Conservation (phyloP, 306 rosid genomes). For the Cucurbita pepo region DNA sequence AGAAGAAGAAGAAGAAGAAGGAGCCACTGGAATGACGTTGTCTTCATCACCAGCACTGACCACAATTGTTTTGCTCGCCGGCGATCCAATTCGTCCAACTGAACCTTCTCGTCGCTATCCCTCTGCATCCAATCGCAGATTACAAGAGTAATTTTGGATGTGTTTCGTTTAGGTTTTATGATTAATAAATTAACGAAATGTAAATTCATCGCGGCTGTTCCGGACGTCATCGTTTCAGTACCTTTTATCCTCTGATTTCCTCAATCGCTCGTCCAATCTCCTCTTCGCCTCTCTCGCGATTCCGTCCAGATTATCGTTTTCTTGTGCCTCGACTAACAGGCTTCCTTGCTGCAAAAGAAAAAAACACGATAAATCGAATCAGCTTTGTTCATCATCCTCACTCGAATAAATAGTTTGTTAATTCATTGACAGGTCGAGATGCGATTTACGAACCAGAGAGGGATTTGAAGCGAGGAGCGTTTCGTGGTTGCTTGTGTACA, state of each 20-base stretch:
- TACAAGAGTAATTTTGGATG: not conserved
- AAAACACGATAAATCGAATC: not conserved
- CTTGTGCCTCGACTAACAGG: constrained; percentile 10
- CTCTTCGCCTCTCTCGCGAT: constrained; percentile 56
- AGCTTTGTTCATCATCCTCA: no score
- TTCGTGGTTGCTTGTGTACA: constrained; percentile 40
- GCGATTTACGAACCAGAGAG: constrained; percentile 13
- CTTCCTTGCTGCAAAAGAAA: constrained; percentile 18
- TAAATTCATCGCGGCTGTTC: not conserved
- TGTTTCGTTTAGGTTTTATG: no score
- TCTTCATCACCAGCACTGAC: not conserved
- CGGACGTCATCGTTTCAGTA: not conserved
- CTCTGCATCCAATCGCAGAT: not conserved
- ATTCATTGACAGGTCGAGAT: not conserved
- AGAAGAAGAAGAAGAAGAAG: not conserved
- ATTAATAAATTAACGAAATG: not conserved
- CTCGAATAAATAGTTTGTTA: not conserved
- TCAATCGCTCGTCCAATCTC: constrained; percentile 52
- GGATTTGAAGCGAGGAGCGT: constrained; percentile 22
- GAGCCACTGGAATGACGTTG: not conserved
- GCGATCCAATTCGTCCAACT: not conserved
- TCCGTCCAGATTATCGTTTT: constrained; percentile 41
- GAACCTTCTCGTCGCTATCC: not conserved
- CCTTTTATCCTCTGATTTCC: constrained; percentile 17
- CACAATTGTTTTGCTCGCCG: not conserved